phyloP scores from a whole-genome alignment of 2,329 filamentous ascomycete genomes.

The Hymenoscyphus fraxineus region DNA sequence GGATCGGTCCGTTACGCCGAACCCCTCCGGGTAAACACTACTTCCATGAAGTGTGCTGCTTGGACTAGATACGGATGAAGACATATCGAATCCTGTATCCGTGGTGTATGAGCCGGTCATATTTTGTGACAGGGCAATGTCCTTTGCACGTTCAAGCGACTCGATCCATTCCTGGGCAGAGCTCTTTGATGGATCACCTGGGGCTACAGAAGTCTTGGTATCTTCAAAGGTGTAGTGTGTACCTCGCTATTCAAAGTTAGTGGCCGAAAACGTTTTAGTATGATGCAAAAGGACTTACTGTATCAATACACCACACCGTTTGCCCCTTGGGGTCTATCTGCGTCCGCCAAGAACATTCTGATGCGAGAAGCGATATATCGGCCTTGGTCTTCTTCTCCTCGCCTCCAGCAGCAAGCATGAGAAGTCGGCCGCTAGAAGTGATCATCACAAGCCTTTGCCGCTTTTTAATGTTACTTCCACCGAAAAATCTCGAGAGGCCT shows the following conservation, averaged over 20 bases:
- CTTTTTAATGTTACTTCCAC: constrained; percentile 86
- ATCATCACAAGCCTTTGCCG: constrained; percentile 91
- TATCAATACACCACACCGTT: constrained; percentile 86
- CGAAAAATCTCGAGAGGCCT: constrained; percentile 92
- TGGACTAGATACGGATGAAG: constrained; percentile 71
- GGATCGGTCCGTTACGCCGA: constrained; percentile 49
- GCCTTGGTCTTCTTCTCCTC: constrained; percentile 95
- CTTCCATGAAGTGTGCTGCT: constrained; percentile 63
- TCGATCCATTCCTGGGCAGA: constrained; percentile 91
- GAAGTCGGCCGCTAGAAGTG: constrained; percentile 83
- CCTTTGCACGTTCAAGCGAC: constrained; percentile 77
- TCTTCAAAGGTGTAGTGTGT: constrained; percentile 94
- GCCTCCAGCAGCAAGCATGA: constrained; percentile 85
- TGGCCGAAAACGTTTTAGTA: constrained; percentile 3
- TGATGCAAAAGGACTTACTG: constrained; percentile 57
- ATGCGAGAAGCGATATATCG: constrained; percentile 77
- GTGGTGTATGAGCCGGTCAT: constrained; percentile 61
- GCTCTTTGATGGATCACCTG: constrained; percentile 58
- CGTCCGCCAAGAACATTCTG: constrained; percentile 74
- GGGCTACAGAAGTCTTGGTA: constrained; percentile 63
- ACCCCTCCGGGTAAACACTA: constrained; percentile 50
- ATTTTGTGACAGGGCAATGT: constrained; percentile 74
- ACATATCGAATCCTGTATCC: constrained; percentile 66
- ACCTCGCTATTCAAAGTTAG: constrained; percentile 53
- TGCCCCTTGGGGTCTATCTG: constrained; percentile 84